Base-by-base conservation (phyloP, 75 land plant genomes). In the Ceratopteris richardii region DNA sequence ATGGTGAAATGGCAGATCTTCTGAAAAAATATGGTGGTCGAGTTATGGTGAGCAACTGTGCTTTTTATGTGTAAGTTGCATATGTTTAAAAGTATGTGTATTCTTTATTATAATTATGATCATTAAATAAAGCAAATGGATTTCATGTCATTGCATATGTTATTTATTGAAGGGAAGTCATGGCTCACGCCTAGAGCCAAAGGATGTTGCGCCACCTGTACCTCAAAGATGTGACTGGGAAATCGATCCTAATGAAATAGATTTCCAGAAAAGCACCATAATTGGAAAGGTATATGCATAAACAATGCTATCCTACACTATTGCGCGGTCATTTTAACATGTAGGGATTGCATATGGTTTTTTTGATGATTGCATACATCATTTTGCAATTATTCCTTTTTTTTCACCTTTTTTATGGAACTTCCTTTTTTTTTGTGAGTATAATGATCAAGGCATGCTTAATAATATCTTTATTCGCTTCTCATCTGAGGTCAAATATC, bases 171-270 rank as follows among this genome's bases (percentile, higher is more conserved):
- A 87, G 91, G 86, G 82, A 40, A 82, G 82, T 66, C 82, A 69
- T 76, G 80, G 87, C 21, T 82, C 81, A 44, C 81, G 74, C 57
- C 74, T 76, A 64, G 87, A 83, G 44, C 80, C 71, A 46, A 81
- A 69, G 48, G 59, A 73, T 28, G 82, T 81, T 43, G 64, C 78
- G 1, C 93, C 97, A 29, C 97, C 97, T 51, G 63, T 75, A 9
- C 83, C 93, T 20, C 82, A 70, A 17, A 80, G 80, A 53, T 72
- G 77, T 61, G 93, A 91, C 48, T 91, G 93, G 97, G 97, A 91
- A 56, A 84, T 87, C 57, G 83, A 84, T 29, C 94, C 97, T 13
- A 9, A 65, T 29, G 97, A 91, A 63, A 77, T 91, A 36, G 97
- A 91, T 69, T 82, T 84, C 59, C 47, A 75, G 30, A 64, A 44